These are phyloP conservation scores for Pezicula neosporulosa DNA, from an alignment of 2,329 filamentous ascomycete species.

Conservation along the genomic window DNA sequence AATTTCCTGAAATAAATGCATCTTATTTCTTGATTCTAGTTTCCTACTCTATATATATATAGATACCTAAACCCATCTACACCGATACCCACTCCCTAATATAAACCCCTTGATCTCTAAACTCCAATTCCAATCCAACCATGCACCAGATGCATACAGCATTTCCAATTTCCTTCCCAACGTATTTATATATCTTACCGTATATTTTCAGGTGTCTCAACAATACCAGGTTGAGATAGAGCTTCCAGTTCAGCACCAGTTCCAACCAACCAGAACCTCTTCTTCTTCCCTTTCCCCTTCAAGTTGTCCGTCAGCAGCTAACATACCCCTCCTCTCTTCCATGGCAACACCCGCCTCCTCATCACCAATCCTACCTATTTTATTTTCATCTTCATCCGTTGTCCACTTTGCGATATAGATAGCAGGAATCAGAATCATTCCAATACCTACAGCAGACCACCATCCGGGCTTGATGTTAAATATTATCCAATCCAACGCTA, in stretches of 20 bases:
- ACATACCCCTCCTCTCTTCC: not conserved
- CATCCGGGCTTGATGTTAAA: conserved; percentile 56
- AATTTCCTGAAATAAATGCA: too few relatives aligned
- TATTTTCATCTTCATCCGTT: conserved; percentile 1
- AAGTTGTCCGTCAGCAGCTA: not conserved
- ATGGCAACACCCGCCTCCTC: not conserved
- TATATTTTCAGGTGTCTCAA: too few relatives aligned
- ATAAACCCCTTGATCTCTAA: too few relatives aligned
- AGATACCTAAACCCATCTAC: too few relatives aligned
- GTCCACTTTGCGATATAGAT: conserved; percentile 55
- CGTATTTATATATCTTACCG: too few relatives aligned
- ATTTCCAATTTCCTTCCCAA: too few relatives aligned
- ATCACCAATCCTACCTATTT: not conserved
- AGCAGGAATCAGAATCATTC: conserved; percentile 61
- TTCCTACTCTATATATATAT: too few relatives aligned
- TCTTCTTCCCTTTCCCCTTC: not conserved
- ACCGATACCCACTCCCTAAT: too few relatives aligned
- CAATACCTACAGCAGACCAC: conserved; percentile 57
- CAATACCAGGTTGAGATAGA: too few relatives aligned
- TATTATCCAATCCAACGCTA: conserved; percentile 60
- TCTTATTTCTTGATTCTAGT: too few relatives aligned
- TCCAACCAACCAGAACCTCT: not conserved
- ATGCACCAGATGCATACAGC: too few relatives aligned
- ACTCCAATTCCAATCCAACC: too few relatives aligned
- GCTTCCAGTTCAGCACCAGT: not conserved